Percentiles rank a stretch among this genome's conserved stretches.
Conservation (phyloP, 2,329 filamentous ascomycete species). For the Botrytis aclada region DNA sequence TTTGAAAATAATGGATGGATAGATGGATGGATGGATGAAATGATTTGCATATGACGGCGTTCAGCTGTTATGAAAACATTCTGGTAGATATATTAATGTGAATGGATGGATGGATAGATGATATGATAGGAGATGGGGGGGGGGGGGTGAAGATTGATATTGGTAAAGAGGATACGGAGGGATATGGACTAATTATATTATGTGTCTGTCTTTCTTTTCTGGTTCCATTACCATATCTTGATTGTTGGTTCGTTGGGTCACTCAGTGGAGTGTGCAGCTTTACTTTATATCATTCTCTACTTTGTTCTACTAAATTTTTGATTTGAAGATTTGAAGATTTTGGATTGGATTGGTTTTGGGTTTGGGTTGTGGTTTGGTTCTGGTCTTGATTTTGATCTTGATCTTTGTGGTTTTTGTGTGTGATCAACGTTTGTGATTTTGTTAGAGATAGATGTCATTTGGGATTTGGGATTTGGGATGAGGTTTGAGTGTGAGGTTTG, state of each 20-base stretch:
- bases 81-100: not conserved
- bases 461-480: too few species aligned
- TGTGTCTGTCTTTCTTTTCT: not conserved
- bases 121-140: not conserved
- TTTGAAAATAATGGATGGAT: not conserved
- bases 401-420: too few species aligned
- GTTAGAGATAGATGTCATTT: too few species aligned
- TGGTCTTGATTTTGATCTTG: too few species aligned
- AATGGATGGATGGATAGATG: not conserved
- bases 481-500: too few species aligned
- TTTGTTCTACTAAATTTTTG: not conserved
- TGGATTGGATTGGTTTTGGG: too few species aligned
- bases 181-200: not conserved
- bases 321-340: not conserved
- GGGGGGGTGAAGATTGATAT: not conserved
- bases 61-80: not conserved
- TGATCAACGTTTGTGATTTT: too few species aligned
- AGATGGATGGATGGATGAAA: not conserved
- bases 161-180: not conserved
- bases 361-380: too few species aligned
- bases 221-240: not conserved
- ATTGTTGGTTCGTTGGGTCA: not conserved
- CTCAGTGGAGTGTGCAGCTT: not conserved
- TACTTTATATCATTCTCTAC: not conserved
- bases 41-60: conserved; percentile 9